Base-by-base conservation (phyloP, 2,329 filamentous ascomycete species). In the Penicillium rolfsii region DNA sequence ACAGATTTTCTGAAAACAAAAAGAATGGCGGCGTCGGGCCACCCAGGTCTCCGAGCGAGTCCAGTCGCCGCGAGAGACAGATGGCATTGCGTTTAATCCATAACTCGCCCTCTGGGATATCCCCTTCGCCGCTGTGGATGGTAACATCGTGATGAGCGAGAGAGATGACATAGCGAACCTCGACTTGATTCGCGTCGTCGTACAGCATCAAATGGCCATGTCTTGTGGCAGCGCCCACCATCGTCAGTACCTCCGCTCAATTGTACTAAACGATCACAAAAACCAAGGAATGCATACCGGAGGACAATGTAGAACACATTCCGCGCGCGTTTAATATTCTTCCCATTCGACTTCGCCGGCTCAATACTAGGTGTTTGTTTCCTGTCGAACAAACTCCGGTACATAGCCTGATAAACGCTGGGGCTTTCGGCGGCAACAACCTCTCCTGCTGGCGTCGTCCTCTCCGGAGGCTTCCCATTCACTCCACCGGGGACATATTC, bases 391-490 rank as follows among this genome's bases (percentile, higher is more conserved):
- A 99, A 89, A 75, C 91, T 97, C 74, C 93, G 84, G 79, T 99
- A 99, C 92, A 99, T 97, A 75, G 90, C 90, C 83, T 98, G 95
- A 77, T 98, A 98, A 40, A 99, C 94, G 75, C 94, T 97, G 59
- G 91, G 93, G 72, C 92, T 96, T 59, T 93, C 90, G 45, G 90
- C 83, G 36, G 89, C 87, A 48, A 95, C 87, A 16, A 90, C 89
- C 59, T 90, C 88, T 19, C 91, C 92, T 12, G 91, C 86, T 5
- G 93, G 91, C 0, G 91, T 94, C 35, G 88, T 87, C 62, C 92
- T 86, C 79, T 97, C 93, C 60, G 94, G 93, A 5, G 93, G 93
- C 78, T 94, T 96, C 62, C 92, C 91, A 80, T 96, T 96, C 76
- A 96, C 89, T 45, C 93, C 93, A 73, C 93, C 92, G 45, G 93